Percentiles rank a stretch among this genome's conserved stretches.
phyloP scores from a whole-genome alignment of 2,329 filamentous ascomycete species.

The Fusarium sp. region DNA sequence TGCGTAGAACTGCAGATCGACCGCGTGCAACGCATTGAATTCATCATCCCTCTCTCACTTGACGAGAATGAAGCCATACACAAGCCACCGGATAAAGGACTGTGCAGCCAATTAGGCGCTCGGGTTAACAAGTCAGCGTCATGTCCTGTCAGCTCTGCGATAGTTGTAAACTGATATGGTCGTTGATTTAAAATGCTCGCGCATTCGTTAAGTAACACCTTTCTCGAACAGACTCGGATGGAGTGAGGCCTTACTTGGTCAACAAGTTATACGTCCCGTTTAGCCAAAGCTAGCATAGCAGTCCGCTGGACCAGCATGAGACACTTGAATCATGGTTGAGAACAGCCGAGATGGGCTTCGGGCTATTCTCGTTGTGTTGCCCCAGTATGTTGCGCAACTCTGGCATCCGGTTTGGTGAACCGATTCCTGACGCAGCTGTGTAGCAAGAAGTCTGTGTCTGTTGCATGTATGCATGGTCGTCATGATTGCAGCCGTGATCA shows the following conservation, averaged over 20 bases:
- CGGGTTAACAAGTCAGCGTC: conserved; percentile 11
- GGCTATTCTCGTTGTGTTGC: background rate
- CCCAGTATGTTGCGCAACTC: conserved; percentile 1
- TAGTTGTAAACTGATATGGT: too few species aligned
- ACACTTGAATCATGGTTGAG: conserved; percentile 6
- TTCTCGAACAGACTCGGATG: too few species aligned
- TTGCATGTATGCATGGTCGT: background rate
- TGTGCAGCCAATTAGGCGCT: conserved; percentile 17
- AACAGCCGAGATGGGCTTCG: background rate
- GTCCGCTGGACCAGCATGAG: background rate
- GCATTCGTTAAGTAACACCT: too few species aligned
- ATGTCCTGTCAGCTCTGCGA: background rate
- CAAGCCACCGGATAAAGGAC: conserved; percentile 2
- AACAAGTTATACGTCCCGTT: too few species aligned
- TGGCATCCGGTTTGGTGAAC: background rate
- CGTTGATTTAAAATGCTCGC: too few species aligned
- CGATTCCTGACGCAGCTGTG: background rate
- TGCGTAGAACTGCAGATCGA: conserved; percentile 1
- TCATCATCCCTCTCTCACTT: conserved; percentile 10
- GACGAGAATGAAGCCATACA: conserved; percentile 4
- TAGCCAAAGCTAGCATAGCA: too few species aligned
- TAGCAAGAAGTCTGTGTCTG: background rate
- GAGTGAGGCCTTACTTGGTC: too few species aligned
- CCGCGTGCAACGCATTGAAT: conserved; percentile 1
- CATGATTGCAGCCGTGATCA: background rate